Base-by-base conservation (phyloP, 805 yeast genomes). In the Ogataea chonburiensis region DNA sequence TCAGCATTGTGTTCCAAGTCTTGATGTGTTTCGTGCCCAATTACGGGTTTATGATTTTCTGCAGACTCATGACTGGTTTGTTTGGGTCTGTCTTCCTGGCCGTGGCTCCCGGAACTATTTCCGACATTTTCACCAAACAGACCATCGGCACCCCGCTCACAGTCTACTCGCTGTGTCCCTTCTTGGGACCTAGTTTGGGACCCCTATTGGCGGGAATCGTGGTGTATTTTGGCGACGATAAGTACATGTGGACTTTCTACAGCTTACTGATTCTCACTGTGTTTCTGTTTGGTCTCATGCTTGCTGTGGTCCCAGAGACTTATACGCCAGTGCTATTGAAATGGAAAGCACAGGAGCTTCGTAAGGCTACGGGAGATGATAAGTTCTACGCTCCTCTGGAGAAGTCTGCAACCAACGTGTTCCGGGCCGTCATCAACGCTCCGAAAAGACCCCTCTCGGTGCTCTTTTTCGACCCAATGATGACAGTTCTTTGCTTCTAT, bases 101-200 rank as follows among this genome's bases (percentile, higher is more conserved):
- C 43, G 81, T 83, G 20, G 86, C 87, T 7, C 88, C 89, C 22
- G 94, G 93, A 14, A 71, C 84, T 1, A 64, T 85, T 28, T 78
- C 86, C 8, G 95, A 85, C 57, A 67, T 84, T 38, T 85, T 78
- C 66, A 64, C 64, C 13, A 77, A 77, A 40, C 60, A 67, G 36
- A 71, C 77, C 26, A 75, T 87, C 37, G 85, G 86, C 20, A 60
- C 70, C 7, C 88, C 93, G 2, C 72, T 85, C 75, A 75, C 86
- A 3, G 60, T 80, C 4, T 83, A 73, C 50, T 70, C 85, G 0
- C 63, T 81, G 12, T 70, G 79, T 3, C 86, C 86, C 2, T 73
- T 80, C 37, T 52, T 77, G 27, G 93, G 91, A 0, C 91, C 93
- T 2, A 71, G 81, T 1, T 50, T 80, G 15, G 86, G 86, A 0